Conservation (phyloP, 2,329 filamentous ascomycete genomes). For the Apiospora pterosperma region DNA sequence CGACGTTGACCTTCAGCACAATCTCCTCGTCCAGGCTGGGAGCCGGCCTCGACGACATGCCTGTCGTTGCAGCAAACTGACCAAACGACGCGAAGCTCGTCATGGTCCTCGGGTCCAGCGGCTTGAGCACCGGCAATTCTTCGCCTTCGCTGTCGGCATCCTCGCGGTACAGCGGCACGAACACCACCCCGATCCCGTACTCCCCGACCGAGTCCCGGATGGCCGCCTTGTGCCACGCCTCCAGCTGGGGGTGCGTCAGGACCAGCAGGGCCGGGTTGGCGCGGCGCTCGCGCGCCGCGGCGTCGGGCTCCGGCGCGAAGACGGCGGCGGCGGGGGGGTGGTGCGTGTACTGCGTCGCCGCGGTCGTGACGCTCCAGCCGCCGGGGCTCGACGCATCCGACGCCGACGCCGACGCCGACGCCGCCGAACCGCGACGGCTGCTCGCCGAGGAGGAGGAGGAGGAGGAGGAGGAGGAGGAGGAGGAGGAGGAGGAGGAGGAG, state of each 20-base stretch:
- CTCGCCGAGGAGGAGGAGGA: neutral
- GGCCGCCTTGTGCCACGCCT: slow-evolving; percentile 23
- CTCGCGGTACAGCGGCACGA: slow-evolving; percentile 21
- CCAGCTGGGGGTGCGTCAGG: slow-evolving; percentile 25
- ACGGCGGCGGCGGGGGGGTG: too few relatives aligned
- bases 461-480: neutral
- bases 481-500: neutral
- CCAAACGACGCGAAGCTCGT: slow-evolving; percentile 15
- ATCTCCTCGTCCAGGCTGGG: slow-evolving; percentile 19
- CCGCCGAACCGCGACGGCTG: neutral
- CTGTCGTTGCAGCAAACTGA: neutral
- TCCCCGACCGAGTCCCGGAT: slow-evolving; percentile 22
- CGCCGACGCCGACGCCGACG: neutral
- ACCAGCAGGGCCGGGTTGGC: slow-evolving; percentile 26
- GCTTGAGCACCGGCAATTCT: slow-evolving; percentile 18
- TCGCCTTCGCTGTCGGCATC: neutral
- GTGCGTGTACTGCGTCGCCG: neutral
- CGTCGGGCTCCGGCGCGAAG: neutral
- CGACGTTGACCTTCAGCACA: slow-evolving; percentile 15
- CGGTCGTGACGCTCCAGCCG: neutral
- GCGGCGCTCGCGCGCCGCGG: slow-evolving; percentile 13
- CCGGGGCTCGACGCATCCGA: neutral
- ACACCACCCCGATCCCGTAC: slow-evolving; percentile 27
- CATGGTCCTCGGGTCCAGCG: slow-evolving; percentile 25
- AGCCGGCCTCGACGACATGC: neutral